Evolutionary conservation across 2,329 filamentous ascomycete species (phyloP).

Genomic region (Onygenales sp.): DNA sequence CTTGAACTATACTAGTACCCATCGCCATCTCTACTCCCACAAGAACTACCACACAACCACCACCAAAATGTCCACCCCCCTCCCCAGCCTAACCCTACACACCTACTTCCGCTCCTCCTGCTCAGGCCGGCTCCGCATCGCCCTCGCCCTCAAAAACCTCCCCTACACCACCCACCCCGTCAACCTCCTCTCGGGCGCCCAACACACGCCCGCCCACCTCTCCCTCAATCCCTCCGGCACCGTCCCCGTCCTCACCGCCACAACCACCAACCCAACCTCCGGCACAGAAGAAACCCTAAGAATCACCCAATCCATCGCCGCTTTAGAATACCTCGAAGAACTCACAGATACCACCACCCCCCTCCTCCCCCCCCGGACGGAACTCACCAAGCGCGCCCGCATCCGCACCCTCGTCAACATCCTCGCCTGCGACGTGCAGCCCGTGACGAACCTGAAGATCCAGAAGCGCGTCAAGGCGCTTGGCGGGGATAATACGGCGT

Average conservation of each 20-base stretch:
- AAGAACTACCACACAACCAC: not conserved
- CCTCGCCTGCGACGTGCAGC: constrained; percentile 50
- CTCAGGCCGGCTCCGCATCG: constrained; percentile 52
- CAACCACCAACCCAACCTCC: constrained; percentile 12
- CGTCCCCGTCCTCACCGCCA: constrained; percentile 45
- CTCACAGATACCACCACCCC: constrained; percentile 23
- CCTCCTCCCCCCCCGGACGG: constrained; percentile 38
- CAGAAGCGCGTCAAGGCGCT: constrained; percentile 40
- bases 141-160: constrained; percentile 47
- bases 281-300: constrained; percentile 22
- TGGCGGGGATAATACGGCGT: constrained; percentile 34
- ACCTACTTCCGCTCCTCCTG: constrained; percentile 56
- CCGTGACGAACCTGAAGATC: constrained; percentile 49
- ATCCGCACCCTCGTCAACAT: constrained; percentile 47
- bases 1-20: no score
- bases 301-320: constrained; percentile 50
- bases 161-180: constrained; percentile 39
- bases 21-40: no score
- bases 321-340: constrained; percentile 55
- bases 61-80: not conserved
- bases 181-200: constrained; percentile 48
- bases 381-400: constrained; percentile 36
- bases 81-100: constrained; percentile 35
- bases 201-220: constrained; percentile 37
- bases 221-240: constrained; percentile 45